These are phyloP conservation scores for Mucor lusitanicus DNA, from an alignment of 371 early-diverging fungal species.

Conservation along the genomic window DNA sequence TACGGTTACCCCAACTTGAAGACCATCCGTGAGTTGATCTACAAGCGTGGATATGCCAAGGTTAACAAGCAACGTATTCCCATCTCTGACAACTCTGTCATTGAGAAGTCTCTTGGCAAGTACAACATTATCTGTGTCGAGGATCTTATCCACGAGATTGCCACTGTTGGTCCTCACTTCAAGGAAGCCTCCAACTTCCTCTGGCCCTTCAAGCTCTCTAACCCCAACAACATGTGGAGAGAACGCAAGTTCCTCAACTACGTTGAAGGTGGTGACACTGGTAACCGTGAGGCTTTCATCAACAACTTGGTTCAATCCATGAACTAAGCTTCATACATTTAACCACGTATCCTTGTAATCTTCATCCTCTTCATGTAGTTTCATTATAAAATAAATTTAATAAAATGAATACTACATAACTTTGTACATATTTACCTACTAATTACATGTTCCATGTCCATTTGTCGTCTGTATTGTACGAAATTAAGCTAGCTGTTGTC, in stretches of 20 bases:
- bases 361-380: not conserved
- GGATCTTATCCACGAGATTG: conserved; percentile 99
- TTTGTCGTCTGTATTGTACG: not conserved
- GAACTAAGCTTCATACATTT: conserved; percentile 72
- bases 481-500: too few species aligned
- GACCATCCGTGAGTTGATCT: conserved; percentile 98
- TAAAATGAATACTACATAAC: conserved; percentile 5
- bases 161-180: conserved; percentile 95
- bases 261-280: conserved; percentile 98
- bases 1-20: conserved; percentile 98
- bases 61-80: conserved; percentile 96
- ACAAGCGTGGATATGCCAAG: conserved; percentile 99
- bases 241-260: conserved; percentile 97
- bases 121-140: conserved; percentile 98
- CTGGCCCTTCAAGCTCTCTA: conserved; percentile 99
- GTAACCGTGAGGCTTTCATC: conserved; percentile 97
- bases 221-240: conserved; percentile 97
- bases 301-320: conserved; percentile 96
- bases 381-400: not conserved
- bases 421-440: conserved; percentile 4
- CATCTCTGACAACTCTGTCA: conserved; percentile 94
- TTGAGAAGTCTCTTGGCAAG: conserved; percentile 95
- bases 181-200: conserved; percentile 95
- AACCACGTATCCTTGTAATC: not conserved
- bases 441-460: not conserved